Evolutionary conservation across 306 rosid genomes (phyloP), one percentile per base, ranked within the genome.

Genomic region (Canavalia ensiformis): DNA sequence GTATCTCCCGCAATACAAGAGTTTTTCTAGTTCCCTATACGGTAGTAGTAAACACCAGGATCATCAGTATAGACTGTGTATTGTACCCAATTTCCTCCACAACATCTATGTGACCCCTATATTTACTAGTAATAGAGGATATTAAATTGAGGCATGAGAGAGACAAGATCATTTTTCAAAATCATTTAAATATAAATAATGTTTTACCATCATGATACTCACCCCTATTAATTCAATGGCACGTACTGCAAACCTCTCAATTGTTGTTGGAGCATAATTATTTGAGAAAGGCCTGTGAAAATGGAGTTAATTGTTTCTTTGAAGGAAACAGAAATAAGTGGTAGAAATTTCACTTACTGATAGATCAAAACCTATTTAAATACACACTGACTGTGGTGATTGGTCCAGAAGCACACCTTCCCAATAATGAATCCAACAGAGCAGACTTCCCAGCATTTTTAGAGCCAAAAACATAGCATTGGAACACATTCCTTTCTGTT

Each of bases 381-480:
- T 68, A 34, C 66, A 35, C 49, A 37, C 13, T 34, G 79, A 79
- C 59, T 59, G 49, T 35, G 80, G 71, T 56, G 74, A 71, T 74
- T 73, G 54, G 84, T 81, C 72, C 67, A 80, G 63, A 82, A 74
- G 82, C 75, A 82, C 85, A 95, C 99, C 99, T 95, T 82, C 90
- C 90, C 83, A 91, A 76, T 73, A 91, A 90, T 60, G 97, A 89
- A 88, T 91, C 75, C 87, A 91, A 85, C 42, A 95, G 85, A 84
- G 97, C 85, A 60, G 98, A 93, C 86, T 95, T 95, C 78, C 98
- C 99, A 1, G 98, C 81, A 81, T 81, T 87, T 84, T 86, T 91
- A 3, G 97, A 87, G 81, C 99, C 99, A 88, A 95, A 95, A 78
- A 95, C 98, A 70, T 88, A 93, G 91, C 99, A 95, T 52, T 89